Evolutionary conservation across 192 early-diverging fungal genomes (phyloP), one percentile per base, ranked within the genome.

Genomic region (Dimargaris cristalligena): DNA sequence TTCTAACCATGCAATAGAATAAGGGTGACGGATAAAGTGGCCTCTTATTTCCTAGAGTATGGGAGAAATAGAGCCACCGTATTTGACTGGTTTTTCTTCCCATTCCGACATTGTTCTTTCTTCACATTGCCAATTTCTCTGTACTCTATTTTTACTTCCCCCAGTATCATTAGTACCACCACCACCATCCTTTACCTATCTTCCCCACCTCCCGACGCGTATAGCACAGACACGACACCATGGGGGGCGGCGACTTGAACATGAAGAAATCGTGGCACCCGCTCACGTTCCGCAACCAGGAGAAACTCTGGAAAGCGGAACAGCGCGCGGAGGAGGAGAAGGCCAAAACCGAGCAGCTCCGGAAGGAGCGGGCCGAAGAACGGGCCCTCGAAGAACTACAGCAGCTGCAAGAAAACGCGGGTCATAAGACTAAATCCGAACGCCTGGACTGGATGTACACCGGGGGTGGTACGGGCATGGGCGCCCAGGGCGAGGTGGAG

Each of bases 241-340:
- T 73, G 74, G 71, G 71, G 26, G 61, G 73, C 59, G 70, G 75
- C 28, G 73, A 77, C 45, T 63, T 77, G 57, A 92, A 91, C 64
- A 78, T 94, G 78, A 94, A 96, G 85, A 98, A 96, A 76, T 90
- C 85, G 33, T 98, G 92, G 92, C 94, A 95, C 81, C 90, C 94
- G 60, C 75, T 78, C 60, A 94, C 92, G 33, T 80, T 87, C 58
- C 81, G 83, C 44, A 93, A 95, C 72, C 90, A 90, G 72, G 94
- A 93, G 55, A 80, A 83, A 60, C 81, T 92, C 28, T 92, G 89
- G 88, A 82, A 89, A 59, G 76, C 78, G 46, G 88, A 92, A 65
- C 78, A 75, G 34, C 84, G 88, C 33, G 84, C 82, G 16, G 80
- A 79, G 2, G 92, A 91, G 60, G 94, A 97, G 63, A 73, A 88